Base-by-base conservation (phyloP, 129 eudicot species). In the Ambrosia trifida region DNA sequence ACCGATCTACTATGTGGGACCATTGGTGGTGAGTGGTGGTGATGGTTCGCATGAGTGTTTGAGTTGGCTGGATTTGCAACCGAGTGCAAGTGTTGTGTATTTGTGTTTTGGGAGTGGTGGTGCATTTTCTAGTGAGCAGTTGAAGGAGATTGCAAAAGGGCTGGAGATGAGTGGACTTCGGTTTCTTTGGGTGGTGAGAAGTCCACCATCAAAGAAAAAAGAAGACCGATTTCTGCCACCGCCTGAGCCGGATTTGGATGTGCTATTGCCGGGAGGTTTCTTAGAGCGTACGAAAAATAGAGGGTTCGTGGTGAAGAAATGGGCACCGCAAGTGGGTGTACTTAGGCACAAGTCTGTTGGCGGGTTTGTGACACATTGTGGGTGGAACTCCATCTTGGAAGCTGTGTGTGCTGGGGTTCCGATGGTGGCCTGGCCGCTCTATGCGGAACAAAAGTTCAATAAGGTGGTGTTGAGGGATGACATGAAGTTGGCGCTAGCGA, bases 311-410 rank as follows among this genome's bases (percentile, higher is more conserved):
- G 87, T 87, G 14, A 77, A 70, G 30, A 77, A 49, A 11, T 87
- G 89, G 94, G 82, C 85, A 0, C 80, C 87, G 28, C 94, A 87
- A 38, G 79, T 85, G 40, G 71, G 73, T 31, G 82, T 87, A n/a
- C 52, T 87, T 24, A 52, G 71, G 24, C 85, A 82, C 38, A 11
- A 60, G n/a, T 74, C 85, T 1, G 32, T 87, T 2, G 87, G 85
- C n/a, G 82, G 89, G 36, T 87, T 87, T 13, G 66, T 87, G 80
- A 79, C 91, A 2, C 91, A 85, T 12, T 83, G 88, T 7, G 86
- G 88, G 60, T 86, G 91, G 88, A 86, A 83, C 62, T 85, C 90
- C 4, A 78, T 85, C 1, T 35, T 82, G 18, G 87, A 85, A 40
- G 87, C 87, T 0, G 54, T 83, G 17, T 44, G 81, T 41, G 68